A percentile compares a stretch with the other conserved stretches of the same genome.
Conservation (phyloP, 2,329 filamentous ascomycete species). For the Botryosphaeria agaves region DNA sequence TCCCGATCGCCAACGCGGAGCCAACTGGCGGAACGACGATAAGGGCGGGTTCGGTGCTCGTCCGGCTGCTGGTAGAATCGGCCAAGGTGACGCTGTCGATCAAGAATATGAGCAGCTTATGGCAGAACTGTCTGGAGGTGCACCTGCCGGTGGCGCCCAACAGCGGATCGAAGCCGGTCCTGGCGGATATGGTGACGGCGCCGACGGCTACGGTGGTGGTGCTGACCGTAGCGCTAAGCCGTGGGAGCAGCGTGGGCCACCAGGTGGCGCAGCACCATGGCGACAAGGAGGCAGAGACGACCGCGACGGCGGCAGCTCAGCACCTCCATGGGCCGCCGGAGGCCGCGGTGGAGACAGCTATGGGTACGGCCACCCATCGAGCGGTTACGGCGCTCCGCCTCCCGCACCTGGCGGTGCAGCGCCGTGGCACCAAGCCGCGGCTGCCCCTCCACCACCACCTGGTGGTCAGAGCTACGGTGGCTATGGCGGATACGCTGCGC, state of each 20-base stretch:
- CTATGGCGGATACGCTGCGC: constrained; percentile 36
- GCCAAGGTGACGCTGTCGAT: constrained; percentile 69
- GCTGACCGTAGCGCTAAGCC: constrained; percentile 49
- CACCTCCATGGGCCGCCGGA: constrained; percentile 18
- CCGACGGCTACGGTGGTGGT: constrained; percentile 18
- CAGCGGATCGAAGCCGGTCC: constrained; percentile 79
- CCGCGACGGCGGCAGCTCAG: constrained; percentile 10
- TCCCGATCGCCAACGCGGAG: constrained; percentile 80
- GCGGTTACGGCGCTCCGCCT: constrained; percentile 6
- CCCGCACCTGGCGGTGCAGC: constrained; percentile 17
- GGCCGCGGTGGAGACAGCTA: constrained; percentile 3
- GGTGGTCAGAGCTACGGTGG: constrained; percentile 31
- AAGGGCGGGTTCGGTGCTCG: constrained; percentile 18
- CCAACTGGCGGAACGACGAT: constrained; percentile 76
- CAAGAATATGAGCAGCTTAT: constrained; percentile 97
- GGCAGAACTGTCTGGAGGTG: constrained; percentile 80
- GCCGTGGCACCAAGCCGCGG: constrained; percentile 45
- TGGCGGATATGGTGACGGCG: constrained; percentile 35
- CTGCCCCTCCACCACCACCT: constrained; percentile 21
- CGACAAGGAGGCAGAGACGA: constrained; percentile 9
- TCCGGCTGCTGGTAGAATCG: constrained; percentile 37
- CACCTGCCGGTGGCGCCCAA: constrained; percentile 41
- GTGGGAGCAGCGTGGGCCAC: constrained; percentile 67
- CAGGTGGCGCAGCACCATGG: constrained; percentile 37
- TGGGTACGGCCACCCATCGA: constrained; percentile 5